phyloP scores from a whole-genome alignment of 805 yeast genomes.

The Saccharomycopsis amapae region DNA sequence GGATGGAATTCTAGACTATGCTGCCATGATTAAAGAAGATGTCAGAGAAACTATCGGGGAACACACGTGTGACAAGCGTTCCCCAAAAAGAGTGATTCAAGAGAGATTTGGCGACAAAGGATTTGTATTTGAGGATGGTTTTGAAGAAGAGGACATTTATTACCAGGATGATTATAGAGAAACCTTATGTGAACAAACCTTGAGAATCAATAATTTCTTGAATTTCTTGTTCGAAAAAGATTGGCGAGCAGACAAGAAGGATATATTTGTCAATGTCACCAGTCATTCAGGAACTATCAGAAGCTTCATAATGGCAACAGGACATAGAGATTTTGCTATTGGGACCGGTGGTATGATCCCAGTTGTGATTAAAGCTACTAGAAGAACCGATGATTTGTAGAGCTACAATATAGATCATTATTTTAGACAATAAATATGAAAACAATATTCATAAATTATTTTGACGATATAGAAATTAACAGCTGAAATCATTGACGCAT shows the following conservation, averaged over 20 bases:
- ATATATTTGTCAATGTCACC: conserved; percentile 23
- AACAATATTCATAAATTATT: too few species aligned
- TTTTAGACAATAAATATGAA: too few species aligned
- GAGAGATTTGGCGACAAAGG: conserved; percentile 31
- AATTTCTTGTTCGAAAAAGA: conserved; percentile 35
- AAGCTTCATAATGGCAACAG: conserved; percentile 39
- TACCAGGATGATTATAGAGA: conserved; percentile 41
- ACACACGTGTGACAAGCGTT: conserved; percentile 54
- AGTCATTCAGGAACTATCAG: conserved; percentile 44
- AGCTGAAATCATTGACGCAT: background rate
- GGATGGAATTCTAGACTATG: conserved; percentile 28
- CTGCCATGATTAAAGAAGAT: conserved; percentile 34
- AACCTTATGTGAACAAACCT: conserved; percentile 31
- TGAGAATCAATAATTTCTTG: conserved; percentile 43
- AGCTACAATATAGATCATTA: background rate
- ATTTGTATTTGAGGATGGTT: conserved; percentile 38
- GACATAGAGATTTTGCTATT: conserved; percentile 41
- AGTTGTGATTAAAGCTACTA: conserved; percentile 38
- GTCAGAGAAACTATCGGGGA: conserved; percentile 56
- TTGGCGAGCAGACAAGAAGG: conserved; percentile 23
- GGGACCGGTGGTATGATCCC: conserved; percentile 55
- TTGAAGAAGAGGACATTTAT: conserved; percentile 41
- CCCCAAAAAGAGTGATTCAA: conserved; percentile 32
- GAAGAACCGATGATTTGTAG: conserved; percentile 19
- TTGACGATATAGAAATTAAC: background rate